Conservation (phyloP, 2,329 filamentous ascomycete genomes). For the Aspergillus texensis region DNA sequence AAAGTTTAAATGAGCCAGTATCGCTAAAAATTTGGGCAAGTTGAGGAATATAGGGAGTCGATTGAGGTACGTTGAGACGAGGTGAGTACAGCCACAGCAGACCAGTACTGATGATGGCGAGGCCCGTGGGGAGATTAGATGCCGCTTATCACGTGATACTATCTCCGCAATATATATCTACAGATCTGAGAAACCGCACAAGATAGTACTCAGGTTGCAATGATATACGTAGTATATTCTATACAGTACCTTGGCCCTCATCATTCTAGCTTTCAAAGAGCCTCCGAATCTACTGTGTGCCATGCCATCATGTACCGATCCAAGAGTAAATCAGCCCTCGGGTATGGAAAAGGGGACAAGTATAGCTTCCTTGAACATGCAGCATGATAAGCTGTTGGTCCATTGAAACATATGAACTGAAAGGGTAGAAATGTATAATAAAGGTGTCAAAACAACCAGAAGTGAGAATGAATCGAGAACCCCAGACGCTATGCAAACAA, state of each 20-base stretch:
- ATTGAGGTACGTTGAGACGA: not conserved
- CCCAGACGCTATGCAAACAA: slow-evolving; percentile 44
- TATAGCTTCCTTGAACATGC: not conserved
- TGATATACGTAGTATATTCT: not conserved
- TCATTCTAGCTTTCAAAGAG: not conserved
- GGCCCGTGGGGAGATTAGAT: not conserved
- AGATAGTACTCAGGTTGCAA: not conserved
- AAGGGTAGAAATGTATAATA: slow-evolving; percentile 17
- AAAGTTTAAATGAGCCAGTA: not conserved
- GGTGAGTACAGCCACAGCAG: not conserved
- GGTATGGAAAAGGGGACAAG: not conserved
- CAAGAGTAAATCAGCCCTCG: not conserved
- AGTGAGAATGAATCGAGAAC: slow-evolving; percentile 29
- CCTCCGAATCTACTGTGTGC: slow-evolving; percentile 3
- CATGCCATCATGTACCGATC: not conserved
- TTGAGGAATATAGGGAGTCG: not conserved
- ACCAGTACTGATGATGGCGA: slow-evolving; percentile 1
- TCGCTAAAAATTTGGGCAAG: not conserved
- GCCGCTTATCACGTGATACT: slow-evolving; percentile 7
- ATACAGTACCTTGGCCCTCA: not conserved
- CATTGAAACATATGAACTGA: slow-evolving; percentile 7
- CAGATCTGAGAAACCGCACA: not conserved
- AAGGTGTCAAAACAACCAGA: slow-evolving; percentile 6
- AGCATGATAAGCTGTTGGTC: slow-evolving; percentile 10
- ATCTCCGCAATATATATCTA: not conserved